These are phyloP conservation scores for Nematocida sp. DNA, from an alignment of 371 early-diverging fungal species.

Conservation along the genomic window DNA sequence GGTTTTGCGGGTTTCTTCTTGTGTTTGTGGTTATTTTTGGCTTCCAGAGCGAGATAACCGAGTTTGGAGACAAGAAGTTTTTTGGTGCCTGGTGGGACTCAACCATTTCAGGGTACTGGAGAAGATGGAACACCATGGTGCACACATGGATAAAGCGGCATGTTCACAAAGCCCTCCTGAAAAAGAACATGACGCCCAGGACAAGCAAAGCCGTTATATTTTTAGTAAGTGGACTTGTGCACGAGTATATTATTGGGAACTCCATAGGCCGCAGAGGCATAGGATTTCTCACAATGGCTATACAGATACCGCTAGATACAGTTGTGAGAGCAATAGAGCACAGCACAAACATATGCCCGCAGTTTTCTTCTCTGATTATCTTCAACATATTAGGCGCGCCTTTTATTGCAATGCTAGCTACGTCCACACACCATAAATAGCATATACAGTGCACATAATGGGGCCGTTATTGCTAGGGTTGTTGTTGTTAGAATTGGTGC, in stretches of 20 bases:
- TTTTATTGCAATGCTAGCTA: not conserved
- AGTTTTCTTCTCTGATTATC: constrained; percentile 14
- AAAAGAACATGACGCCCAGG: constrained; percentile 69
- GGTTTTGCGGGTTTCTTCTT: constrained; percentile 19
- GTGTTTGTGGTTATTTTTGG: constrained; percentile 34
- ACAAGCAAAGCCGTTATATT: constrained; percentile 75
- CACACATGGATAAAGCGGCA: constrained; percentile 84
- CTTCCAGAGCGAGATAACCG: constrained; percentile 70
- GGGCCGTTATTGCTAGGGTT: not conserved
- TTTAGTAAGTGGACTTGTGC: constrained; percentile 74
- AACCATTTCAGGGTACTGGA: constrained; percentile 83
- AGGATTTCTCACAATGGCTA: constrained; percentile 77
- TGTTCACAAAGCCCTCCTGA: constrained; percentile 74
- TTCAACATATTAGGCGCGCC: constrained; percentile 43
- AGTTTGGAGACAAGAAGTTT: constrained; percentile 87
- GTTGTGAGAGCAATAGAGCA: constrained; percentile 57
- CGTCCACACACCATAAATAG: not conserved
- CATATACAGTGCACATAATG: not conserved
- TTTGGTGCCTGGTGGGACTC: constrained; percentile 97
- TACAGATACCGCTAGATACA: constrained; percentile 79
- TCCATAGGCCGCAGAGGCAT: constrained; percentile 71
- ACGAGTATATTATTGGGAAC: constrained; percentile 77
- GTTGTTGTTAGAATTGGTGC: not conserved
- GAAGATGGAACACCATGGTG: constrained; percentile 93
- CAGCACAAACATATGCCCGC: not conserved